phyloP scores from a whole-genome alignment of 2,329 filamentous ascomycete genomes.

The Periconia sp. region DNA sequence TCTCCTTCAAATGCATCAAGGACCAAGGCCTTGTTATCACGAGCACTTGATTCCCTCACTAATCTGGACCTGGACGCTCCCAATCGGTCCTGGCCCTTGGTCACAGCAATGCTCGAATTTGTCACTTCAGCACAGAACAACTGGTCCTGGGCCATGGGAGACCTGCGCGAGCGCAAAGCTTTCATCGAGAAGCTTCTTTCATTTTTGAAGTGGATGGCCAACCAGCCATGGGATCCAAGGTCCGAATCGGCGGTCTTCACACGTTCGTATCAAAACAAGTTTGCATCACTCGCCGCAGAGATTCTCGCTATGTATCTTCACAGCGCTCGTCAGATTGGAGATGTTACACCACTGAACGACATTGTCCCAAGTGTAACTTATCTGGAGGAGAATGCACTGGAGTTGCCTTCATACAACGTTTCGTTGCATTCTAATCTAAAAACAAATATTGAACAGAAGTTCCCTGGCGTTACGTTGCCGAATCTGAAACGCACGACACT shows the following conservation, averaged over 20 bases:
- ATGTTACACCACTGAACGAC: constrained; percentile 70
- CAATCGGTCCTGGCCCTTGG: constrained; percentile 56
- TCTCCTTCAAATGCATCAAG: constrained; percentile 45
- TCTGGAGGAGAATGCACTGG: constrained; percentile 77
- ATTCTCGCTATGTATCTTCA: constrained; percentile 92
- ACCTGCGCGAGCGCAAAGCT: constrained; percentile 72
- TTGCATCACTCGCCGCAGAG: constrained; percentile 84
- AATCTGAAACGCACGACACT: constrained; percentile 81
- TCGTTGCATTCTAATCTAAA: constrained; percentile 86
- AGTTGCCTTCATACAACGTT: constrained; percentile 81
- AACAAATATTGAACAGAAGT: constrained; percentile 82
- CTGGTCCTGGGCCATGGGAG: constrained; percentile 92
- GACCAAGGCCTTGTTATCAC: constrained; percentile 72
- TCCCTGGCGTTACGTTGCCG: constrained; percentile 72
- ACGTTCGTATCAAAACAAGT: constrained; percentile 52
- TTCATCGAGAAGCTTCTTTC: constrained; percentile 76
- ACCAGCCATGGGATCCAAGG: constrained; percentile 30
- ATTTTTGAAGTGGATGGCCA: constrained; percentile 63
- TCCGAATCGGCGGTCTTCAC: constrained; percentile 27
- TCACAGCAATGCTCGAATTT: constrained; percentile 82
- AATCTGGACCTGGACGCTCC: constrained; percentile 68
- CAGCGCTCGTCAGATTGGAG: constrained; percentile 77
- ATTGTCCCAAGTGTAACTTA: constrained; percentile 79
- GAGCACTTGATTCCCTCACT: constrained; percentile 74
- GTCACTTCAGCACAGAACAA: constrained; percentile 88